Evolutionary conservation across 371 early-diverging fungal species (phyloP), one percentile per base, ranked within the genome.

Genomic region (Mortierella polycephala): DNA sequence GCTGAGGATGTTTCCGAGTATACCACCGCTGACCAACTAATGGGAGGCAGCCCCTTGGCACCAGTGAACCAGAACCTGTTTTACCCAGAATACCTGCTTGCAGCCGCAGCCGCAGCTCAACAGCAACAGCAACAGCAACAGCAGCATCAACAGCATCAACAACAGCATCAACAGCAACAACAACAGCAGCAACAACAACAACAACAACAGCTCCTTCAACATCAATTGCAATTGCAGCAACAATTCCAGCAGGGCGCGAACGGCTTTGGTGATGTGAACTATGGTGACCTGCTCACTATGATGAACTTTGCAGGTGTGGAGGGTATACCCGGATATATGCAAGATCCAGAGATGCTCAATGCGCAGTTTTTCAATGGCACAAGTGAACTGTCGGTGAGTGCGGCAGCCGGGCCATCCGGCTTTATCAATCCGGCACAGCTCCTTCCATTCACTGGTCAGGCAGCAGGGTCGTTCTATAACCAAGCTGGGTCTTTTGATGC

Each of bases 381-480:
- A 1, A 69, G 51, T 37, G 71, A 80, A 7, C 23, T 64, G 37
- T 20, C 46, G 23, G 39, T 61, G 9, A 63, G 41, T 21, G 41
- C 73, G 0, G 21, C 50, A n/a, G 52, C 53, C 23, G 60, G 61
- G 46, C 64, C 73, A 7, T 67, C 71, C 51, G 76, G 64, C 9
- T 81, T 76, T 45, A 82, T 83, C 63, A 76, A 76, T 61, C 84
- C 84, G 6, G 74, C 76, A 20, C 84, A 83, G 49, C 64, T 83
- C 9, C 64, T 82, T 45, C 82, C 69, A 2, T 72, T 75, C n/a
- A 59, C 75, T 46, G 67, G 61, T 49, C 83, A 76, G 40, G 72
- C 71, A 20, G 69, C 51, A 14, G 66, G 82, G 0, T 80, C 76
- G 54, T 83, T 74, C 54, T 69, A 71, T 42, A 71, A 75, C 1